Evolutionary conservation across 352 stramenopile genomes (phyloP), one percentile per base, ranked within the genome.

Genomic region (Stephanocyclus meneghinianus): DNA sequence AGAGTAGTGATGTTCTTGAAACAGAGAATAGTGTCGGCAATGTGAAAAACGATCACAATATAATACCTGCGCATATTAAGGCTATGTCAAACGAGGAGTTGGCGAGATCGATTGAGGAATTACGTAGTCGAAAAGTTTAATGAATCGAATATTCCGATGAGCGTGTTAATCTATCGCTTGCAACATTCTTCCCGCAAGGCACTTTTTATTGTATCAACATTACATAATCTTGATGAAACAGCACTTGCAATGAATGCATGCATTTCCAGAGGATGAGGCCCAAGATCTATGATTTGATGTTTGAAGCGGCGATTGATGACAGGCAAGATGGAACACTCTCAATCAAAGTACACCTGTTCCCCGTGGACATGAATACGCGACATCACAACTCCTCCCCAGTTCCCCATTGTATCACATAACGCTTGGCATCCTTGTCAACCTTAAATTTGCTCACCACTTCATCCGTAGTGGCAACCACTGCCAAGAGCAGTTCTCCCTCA

Each of bases 41-140:
- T 30, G n/a, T 51, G 15, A 42, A 9, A 15, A 51, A 74, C 16
- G 30, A 53, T 30, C 18, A 62, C 7, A 56, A 71, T 35, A 60
- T 9, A 40, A 74, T 83, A 47, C 75, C 75, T 18, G 60, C 40
- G 42, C 67, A 83, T 70, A 78, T 83, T 45, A 74, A 74, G 47
- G 61, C 59, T 56, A 83, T 83, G 75, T 66, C 75, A n/a, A 78
- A 76, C 21, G 68, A 77, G 47, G 76, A 84, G 37, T 65, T 84
- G 29, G 32, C 55, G 48, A 71, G 60, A 73, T 74, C 70, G 8
- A 84, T 84, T 62, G 63, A 84, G n/a, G 55, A 59, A 47, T 73
- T 84, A 37, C 67, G 55, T 30, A 78, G 59, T 35, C 51, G 45
- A 16, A 63, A 45, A 32, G 16, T 15, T 30, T 53, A 53, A 53